Evolutionary conservation across 2,329 filamentous ascomycete genomes (phyloP).

Genomic region (Botryosphaeria agaves): DNA sequence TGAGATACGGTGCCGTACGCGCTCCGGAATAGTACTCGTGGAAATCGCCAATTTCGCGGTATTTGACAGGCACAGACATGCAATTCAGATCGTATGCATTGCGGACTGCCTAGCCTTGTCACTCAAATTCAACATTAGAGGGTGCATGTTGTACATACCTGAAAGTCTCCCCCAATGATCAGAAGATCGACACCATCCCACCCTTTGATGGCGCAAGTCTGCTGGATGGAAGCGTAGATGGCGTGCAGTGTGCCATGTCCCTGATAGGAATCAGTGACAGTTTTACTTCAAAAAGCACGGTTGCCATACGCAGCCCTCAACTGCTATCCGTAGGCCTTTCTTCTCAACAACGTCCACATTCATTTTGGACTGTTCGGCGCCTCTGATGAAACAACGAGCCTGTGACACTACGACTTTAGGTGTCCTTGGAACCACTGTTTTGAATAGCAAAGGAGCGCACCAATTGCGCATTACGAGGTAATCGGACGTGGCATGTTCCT

Average conservation of each 20-base stretch:
- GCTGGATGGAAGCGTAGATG: slow-evolving; percentile 67
- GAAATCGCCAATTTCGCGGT: slow-evolving; percentile 77
- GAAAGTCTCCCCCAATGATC: slow-evolving; percentile 93
- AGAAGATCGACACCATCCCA: slow-evolving; percentile 78
- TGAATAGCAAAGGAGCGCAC: no score
- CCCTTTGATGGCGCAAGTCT: slow-evolving; percentile 48
- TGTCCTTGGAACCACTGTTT: no score
- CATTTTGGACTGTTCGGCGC: not conserved
- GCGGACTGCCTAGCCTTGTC: slow-evolving; percentile 48
- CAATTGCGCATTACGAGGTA: no score
- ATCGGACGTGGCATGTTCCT: no score
- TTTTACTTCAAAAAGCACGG: slow-evolving; percentile 1
- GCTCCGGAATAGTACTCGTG: slow-evolving; percentile 80
- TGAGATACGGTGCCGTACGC: slow-evolving; percentile 67
- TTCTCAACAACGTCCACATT: not conserved
- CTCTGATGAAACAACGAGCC: no score
- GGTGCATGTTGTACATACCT: slow-evolving; percentile 47
- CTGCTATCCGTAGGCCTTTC: slow-evolving; percentile 51
- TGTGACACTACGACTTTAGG: no score
- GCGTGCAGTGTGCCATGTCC: slow-evolving; percentile 84
- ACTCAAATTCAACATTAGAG: no score
- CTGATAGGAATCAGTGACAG: slow-evolving; percentile 24
- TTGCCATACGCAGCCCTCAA: slow-evolving; percentile 66
- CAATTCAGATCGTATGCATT: slow-evolving; percentile 76
- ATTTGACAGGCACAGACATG: slow-evolving; percentile 82